Conservation (phyloP, 192 early-diverging fungal species). For the Coemansia sp. region DNA sequence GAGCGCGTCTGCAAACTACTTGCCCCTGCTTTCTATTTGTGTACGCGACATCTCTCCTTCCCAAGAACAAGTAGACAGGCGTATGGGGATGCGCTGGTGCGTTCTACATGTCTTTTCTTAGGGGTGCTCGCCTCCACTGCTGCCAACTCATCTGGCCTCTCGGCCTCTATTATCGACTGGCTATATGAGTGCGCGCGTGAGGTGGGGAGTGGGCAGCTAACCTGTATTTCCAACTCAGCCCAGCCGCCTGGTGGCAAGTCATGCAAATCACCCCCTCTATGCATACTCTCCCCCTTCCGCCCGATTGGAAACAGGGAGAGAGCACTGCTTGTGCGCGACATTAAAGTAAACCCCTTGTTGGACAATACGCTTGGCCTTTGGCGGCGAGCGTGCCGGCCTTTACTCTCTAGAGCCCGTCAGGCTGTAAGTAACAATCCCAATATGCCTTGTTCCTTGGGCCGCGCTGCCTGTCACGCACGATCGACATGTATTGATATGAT, state of each 20-base stretch:
- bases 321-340: not conserved
- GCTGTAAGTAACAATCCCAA: not conserved
- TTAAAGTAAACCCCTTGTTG: not conserved
- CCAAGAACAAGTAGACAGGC: not conserved
- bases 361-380: slow-evolving; percentile 1
- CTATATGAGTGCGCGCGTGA: not conserved
- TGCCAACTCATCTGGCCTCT: not conserved
- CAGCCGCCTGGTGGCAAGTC: slow-evolving; percentile 2
- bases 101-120: slow-evolving; percentile 8
- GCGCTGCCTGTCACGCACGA: not conserved
- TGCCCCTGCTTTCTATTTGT: not conserved
- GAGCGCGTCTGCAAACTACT: not conserved
- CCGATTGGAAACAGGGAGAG: slow-evolving; percentile 3
- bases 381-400: not conserved
- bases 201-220: not conserved
- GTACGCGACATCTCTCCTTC: not conserved
- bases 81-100: not conserved
- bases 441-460: not conserved
- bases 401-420: not conserved
- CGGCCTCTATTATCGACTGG: slow-evolving; percentile 7
- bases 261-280: not conserved
- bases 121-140: not conserved
- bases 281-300: not conserved
- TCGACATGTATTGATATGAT: not conserved
- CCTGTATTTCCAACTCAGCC: slow-evolving; percentile 14